A percentile compares a stretch with the other conserved stretches of the same genome.
These are phyloP conservation scores for Penicillium sp. DNA, from an alignment of 2,329 filamentous ascomycete species.

Conservation along the genomic window DNA sequence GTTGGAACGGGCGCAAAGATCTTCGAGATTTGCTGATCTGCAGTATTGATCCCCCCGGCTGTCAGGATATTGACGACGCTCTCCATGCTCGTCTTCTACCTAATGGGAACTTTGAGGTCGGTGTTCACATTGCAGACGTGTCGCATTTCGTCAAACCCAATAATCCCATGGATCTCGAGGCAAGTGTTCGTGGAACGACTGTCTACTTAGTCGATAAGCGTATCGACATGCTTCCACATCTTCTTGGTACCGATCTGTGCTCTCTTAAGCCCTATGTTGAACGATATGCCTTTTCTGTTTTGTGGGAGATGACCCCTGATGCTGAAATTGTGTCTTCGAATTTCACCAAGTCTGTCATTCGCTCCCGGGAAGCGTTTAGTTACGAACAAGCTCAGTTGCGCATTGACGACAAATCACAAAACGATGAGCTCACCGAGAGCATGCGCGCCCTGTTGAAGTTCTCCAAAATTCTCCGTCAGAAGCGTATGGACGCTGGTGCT, in stretches of 20 bases:
- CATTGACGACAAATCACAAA: slow-evolving; percentile 82
- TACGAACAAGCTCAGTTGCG: slow-evolving; percentile 94
- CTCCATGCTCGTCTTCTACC: slow-evolving; percentile 79
- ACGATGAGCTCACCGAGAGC: slow-evolving; percentile 82
- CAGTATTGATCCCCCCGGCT: slow-evolving; percentile 94
- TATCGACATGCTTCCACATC: slow-evolving; percentile 97
- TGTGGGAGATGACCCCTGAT: slow-evolving; percentile 83
- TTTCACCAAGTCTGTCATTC: slow-evolving; percentile 97
- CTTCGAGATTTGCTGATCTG: slow-evolving; percentile 83
- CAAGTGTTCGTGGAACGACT: slow-evolving; percentile 88
- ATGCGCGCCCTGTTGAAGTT: slow-evolving; percentile 84
- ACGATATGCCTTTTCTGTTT: slow-evolving; percentile 76
- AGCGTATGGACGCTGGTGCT: slow-evolving; percentile 93
- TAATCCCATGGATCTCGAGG: slow-evolving; percentile 95
- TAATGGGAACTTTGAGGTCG: slow-evolving; percentile 93
- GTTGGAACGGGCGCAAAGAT: slow-evolving; percentile 82
- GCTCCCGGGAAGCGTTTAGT: slow-evolving; percentile 92
- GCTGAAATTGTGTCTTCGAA: slow-evolving; percentile 80
- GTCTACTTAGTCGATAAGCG: slow-evolving; percentile 98
- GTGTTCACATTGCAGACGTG: slow-evolving; percentile 98
- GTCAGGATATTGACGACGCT: slow-evolving; percentile 97
- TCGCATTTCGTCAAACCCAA: slow-evolving; percentile 97
- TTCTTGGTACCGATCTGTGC: slow-evolving; percentile 92
- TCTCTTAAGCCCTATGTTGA: slow-evolving; percentile 98
- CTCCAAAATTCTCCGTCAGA: slow-evolving; percentile 88